Conservation (phyloP, 768 basidiomycete species). For the Hemileccinum rubropunctum region DNA sequence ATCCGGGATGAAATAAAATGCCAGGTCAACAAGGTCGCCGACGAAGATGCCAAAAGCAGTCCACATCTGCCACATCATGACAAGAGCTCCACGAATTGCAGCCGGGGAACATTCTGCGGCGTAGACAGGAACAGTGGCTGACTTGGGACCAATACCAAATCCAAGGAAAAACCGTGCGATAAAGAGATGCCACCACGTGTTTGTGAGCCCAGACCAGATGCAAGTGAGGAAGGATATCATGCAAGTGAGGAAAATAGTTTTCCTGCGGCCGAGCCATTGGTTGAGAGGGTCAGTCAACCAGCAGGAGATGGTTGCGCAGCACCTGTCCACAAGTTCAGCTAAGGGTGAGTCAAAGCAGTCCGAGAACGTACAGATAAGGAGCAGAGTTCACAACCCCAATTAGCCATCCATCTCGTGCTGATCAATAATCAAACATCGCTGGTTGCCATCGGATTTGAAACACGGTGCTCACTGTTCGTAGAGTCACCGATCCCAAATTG, state of each 20-base stretch:
- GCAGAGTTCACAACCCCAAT: conserved; percentile 76
- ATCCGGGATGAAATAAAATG: conserved; percentile 52
- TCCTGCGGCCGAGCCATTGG: conserved; percentile 54
- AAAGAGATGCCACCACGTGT: conserved; percentile 58
- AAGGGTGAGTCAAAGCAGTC: background rate
- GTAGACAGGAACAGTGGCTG: conserved; percentile 60
- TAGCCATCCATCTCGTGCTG: conserved; percentile 59
- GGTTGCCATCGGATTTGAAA: background rate
- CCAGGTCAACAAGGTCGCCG: conserved; percentile 66
- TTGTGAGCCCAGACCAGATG: conserved; percentile 54
- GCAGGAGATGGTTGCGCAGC: conserved; percentile 52
- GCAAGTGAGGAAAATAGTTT: conserved; percentile 58
- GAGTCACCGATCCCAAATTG: conserved; percentile 51
- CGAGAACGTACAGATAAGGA: conserved; percentile 43
- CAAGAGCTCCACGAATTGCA: conserved; percentile 79
- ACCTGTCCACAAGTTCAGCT: conserved; percentile 29
- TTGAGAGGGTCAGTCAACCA: conserved; percentile 78
- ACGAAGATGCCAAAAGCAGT: conserved; percentile 83
- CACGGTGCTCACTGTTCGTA: conserved; percentile 18
- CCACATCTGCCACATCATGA: conserved; percentile 95
- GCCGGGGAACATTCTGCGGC: conserved; percentile 80
- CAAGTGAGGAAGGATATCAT: conserved; percentile 53
- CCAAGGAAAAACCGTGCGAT: conserved; percentile 53
- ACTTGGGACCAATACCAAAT: conserved; percentile 50
- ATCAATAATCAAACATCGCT: conserved; percentile 8